Percentiles rank a stretch among this genome's conserved stretches.
Conservation (phyloP, 305 asterid species). For the Lippia alba region DNA sequence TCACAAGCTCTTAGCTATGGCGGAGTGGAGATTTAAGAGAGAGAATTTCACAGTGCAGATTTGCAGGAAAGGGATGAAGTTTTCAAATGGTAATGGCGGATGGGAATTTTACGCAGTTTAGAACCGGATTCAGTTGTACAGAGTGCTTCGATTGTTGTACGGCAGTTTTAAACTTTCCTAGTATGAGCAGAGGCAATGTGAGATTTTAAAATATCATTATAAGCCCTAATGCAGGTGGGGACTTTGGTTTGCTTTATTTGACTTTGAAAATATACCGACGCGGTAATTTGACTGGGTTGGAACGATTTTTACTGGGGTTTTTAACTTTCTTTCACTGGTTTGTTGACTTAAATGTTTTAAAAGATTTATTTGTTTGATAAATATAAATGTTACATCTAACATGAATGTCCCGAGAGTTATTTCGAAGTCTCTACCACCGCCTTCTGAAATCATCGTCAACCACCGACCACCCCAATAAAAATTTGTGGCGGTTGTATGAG, state of each 20-base stretch:
- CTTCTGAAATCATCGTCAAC: no score
- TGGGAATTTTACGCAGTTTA: conserved; percentile 30
- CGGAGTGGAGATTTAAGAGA: neutral
- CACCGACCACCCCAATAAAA: no score
- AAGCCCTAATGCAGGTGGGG: neutral
- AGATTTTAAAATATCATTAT: neutral
- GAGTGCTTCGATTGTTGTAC: conserved; percentile 24
- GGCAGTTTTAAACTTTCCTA: neutral
- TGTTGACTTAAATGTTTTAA: no score
- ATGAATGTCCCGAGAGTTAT: no score
- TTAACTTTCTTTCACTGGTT: no score
- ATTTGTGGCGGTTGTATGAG: no score
- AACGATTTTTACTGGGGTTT: no score
- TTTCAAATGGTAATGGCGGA: conserved; percentile 49
- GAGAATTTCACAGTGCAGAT: conserved; percentile 24
- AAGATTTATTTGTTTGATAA: no score
- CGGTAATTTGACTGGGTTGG: no score
- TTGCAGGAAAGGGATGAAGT: conserved; percentile 1
- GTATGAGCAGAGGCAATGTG: neutral
- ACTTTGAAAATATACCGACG: neutral
- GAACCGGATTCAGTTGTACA: conserved; percentile 33
- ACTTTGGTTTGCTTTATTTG: neutral
- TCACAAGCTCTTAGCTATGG: neutral
- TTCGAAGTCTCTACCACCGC: no score
- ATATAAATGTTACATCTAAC: no score